Conservation (phyloP, 805 yeast genomes). For the Kuraishia molischiana region DNA sequence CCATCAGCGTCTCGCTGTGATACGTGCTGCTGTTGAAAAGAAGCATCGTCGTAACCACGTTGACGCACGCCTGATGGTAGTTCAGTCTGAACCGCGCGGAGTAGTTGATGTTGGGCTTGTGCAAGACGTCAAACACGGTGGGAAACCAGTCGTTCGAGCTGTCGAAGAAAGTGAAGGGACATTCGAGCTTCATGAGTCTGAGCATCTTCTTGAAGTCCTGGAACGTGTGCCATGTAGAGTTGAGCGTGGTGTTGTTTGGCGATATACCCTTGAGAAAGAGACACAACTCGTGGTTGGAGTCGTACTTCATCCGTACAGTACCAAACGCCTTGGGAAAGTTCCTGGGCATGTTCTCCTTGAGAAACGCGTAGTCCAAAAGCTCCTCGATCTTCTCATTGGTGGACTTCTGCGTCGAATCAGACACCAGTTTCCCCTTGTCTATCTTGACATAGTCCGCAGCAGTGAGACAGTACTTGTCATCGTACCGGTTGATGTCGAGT, state of each 20-base stretch:
- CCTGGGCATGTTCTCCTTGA: conserved; percentile 11
- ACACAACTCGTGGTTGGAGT: conserved; percentile 14
- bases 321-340: conserved; percentile 18
- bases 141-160: conserved; percentile 6
- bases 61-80: conserved; percentile 35
- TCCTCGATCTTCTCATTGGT: conserved; percentile 19
- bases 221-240: conserved; percentile 15
- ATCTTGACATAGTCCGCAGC: conserved; percentile 38
- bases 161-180: conserved; percentile 22
- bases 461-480: conserved; percentile 20
- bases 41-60: conserved; percentile 36
- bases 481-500: conserved; percentile 30
- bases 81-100: conserved; percentile 36
- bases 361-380: conserved; percentile 19
- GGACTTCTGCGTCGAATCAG: conserved; percentile 3
- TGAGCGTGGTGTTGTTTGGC: background rate
- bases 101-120: conserved; percentile 7
- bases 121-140: conserved; percentile 2
- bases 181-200: conserved; percentile 24
- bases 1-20: conserved; percentile 29
- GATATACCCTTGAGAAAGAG: conserved; percentile 12
- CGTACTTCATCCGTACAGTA: conserved; percentile 23
- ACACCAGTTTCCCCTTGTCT: conserved; percentile 9
- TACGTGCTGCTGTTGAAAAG: conserved; percentile 24
- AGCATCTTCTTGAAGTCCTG: conserved; percentile 22